phyloP scores from a whole-genome alignment of 495 filamentous ascomycete genomes.

The Rhypophila decipiens region DNA sequence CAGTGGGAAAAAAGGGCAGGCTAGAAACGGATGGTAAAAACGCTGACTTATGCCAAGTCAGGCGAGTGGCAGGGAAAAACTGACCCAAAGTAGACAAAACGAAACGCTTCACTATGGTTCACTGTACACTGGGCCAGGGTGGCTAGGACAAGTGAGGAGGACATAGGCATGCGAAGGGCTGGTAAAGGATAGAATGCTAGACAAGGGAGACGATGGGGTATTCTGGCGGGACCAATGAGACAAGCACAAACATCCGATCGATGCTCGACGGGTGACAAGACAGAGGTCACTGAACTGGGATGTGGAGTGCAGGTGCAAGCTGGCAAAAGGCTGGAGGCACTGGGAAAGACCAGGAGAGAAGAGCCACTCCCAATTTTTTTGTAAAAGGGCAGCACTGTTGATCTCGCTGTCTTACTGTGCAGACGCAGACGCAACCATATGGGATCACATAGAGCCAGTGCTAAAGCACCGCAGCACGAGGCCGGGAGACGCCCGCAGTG shows the following conservation, averaged over 20 bases:
- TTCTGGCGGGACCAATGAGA: conserved; percentile 20
- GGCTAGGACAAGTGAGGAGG: no score
- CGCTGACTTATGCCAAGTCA: conserved; percentile 14
- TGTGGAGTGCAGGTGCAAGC: conserved; percentile 10
- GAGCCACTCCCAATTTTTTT: conserved; percentile 6
- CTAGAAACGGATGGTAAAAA: conserved; percentile 22
- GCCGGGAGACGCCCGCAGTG: conserved; percentile 11
- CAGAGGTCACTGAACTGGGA: conserved; percentile 22
- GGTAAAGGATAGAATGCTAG: conserved; percentile 15
- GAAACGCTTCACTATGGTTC: conserved; percentile 18
- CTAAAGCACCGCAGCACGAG: conserved; percentile 13
- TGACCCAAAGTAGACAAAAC: conserved; percentile 7
- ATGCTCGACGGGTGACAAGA: conserved; percentile 23
- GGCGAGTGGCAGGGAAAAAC: conserved; percentile 11
- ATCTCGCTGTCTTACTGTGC: conserved; percentile 17
- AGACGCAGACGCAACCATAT: conserved; percentile 12
- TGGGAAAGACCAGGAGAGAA: not conserved
- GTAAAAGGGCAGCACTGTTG: conserved; percentile 8
- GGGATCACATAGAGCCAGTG: conserved; percentile 4
- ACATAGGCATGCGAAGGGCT: conserved; percentile 24
- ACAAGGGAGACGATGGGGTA: no score
- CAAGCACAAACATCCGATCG: conserved; percentile 29
- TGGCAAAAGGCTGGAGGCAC: not conserved
- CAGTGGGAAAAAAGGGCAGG: conserved; percentile 24
- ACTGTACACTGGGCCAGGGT: conserved; percentile 16